Conservation (phyloP, 1,284 basidiomycete genomes). For the Malassezia nana region DNA sequence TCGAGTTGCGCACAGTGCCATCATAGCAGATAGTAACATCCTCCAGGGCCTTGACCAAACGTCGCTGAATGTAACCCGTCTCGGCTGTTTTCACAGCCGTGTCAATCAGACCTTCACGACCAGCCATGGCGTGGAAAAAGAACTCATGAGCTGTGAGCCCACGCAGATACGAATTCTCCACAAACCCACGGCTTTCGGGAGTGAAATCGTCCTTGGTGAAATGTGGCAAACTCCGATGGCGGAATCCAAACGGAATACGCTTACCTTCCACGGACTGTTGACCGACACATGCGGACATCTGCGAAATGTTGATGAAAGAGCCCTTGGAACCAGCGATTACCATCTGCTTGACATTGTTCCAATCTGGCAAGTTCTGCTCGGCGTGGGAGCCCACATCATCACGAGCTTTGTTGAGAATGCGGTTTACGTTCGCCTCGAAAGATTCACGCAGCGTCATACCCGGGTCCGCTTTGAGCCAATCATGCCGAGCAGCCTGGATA, state of each 20-base stretch:
- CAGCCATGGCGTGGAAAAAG: conserved; percentile 99
- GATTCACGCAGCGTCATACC: conserved; percentile 99
- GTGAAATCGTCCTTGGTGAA: conserved; percentile 99
- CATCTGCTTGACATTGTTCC: conserved; percentile 99
- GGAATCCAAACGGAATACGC: conserved; percentile 96
- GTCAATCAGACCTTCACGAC: conserved; percentile 96
- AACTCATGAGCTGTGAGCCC: conserved; percentile 96
- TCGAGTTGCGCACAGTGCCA: conserved; percentile 89
- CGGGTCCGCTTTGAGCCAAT: conserved; percentile 50
- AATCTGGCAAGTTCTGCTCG: conserved; percentile 88
- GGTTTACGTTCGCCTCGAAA: conserved; percentile 85
- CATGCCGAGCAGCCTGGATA: conserved; percentile 41
- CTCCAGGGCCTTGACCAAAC: conserved; percentile 93
- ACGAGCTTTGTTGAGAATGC: conserved; percentile 86
- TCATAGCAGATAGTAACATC: conserved; percentile 97
- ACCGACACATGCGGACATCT: conserved; percentile 99
- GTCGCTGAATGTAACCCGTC: conserved; percentile 97
- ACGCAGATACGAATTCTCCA: conserved; percentile 98
- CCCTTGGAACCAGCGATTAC: conserved; percentile 97
- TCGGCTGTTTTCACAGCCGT: conserved; percentile 99
- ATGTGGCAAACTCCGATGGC: conserved; percentile 87
- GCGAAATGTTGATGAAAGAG: conserved; percentile 88
- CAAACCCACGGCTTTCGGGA: conserved; percentile 94
- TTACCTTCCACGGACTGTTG: conserved; percentile 97
- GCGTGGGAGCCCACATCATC: conserved; percentile 90